Conservation (phyloP, 331 rosid genomes). For the Stylosanthes scabra region DNA sequence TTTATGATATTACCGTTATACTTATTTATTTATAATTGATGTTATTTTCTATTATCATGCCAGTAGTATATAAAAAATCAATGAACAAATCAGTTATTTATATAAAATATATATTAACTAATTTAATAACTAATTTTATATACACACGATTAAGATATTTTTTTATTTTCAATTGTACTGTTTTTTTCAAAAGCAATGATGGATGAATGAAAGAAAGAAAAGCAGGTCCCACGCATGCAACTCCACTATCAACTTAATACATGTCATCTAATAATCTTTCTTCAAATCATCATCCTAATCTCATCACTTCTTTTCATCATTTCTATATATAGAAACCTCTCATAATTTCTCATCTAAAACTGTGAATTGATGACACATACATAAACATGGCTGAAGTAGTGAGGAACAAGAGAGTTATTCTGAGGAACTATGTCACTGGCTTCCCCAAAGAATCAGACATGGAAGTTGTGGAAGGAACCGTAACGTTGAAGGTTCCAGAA, state of each 20-base stretch:
- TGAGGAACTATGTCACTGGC: slow-evolving; percentile 39
- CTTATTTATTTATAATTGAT: too few relatives aligned
- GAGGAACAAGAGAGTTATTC: slow-evolving; percentile 44
- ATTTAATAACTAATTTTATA: too few relatives aligned
- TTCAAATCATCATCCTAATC: not conserved
- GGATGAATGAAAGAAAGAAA: not conserved
- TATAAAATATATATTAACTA: too few relatives aligned
- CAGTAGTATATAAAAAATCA: too few relatives aligned
- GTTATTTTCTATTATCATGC: too few relatives aligned
- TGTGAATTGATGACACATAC: not conserved
- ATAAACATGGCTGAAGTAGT: slow-evolving; percentile 34
- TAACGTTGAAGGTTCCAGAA: slow-evolving; percentile 44
- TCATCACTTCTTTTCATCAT: too few relatives aligned
- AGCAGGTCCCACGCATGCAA: not conserved
- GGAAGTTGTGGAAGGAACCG: slow-evolving; percentile 31
- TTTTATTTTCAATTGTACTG: too few relatives aligned
- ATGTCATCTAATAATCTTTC: not conserved
- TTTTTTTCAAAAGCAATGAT: too few relatives aligned
- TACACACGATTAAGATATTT: too few relatives aligned
- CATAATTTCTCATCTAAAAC: not conserved
- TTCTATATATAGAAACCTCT: too few relatives aligned
- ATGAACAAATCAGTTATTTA: too few relatives aligned
- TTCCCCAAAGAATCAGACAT: slow-evolving; percentile 46
- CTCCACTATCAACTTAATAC: not conserved
- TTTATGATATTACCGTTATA: too few relatives aligned